Percentiles rank a stretch among this genome's conserved stretches.
phyloP scores from a whole-genome alignment of 73 alveolate species.

The Paramecium pentaurelia region DNA sequence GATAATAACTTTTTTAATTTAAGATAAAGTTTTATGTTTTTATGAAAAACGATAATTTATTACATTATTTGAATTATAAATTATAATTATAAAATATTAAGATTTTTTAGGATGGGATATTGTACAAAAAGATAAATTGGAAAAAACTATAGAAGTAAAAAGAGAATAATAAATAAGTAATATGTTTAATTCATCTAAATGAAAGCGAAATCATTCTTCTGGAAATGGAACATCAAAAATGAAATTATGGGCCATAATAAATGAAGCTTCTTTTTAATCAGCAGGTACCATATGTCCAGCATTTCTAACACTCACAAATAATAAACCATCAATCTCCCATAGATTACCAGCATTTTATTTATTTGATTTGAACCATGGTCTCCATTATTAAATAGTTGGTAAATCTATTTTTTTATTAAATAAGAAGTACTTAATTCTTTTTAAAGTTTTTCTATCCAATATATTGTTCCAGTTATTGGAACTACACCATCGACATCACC shows the following conservation, averaged over 20 bases:
- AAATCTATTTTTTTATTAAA: neutral
- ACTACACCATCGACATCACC: conserved; percentile 52
- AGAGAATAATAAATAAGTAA: neutral
- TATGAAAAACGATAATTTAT: neutral
- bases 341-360: conserved; percentile 47
- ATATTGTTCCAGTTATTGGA: conserved; percentile 27
- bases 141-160: neutral
- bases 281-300: conserved; percentile 98
- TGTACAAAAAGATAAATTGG: neutral
- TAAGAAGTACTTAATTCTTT: neutral
- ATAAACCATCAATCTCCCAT: conserved; percentile 62
- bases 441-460: conserved; percentile 34
- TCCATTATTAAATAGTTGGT: conserved; percentile 36
- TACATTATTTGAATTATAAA: too few relatives aligned
- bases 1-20: neutral
- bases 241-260: conserved; percentile 71
- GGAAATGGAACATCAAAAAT: conserved; percentile 46
- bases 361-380: conserved; percentile 9
- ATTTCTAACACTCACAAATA: conserved; percentile 70
- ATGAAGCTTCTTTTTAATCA: conserved; percentile 80
- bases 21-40: neutral
- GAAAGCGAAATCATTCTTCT: neutral
- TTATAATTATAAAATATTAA: too few relatives aligned
- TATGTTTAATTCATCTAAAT: neutral
- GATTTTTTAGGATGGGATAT: neutral